A percentile compares a stretch with the other conserved stretches of the same genome.
Evolutionary conservation across 2,329 filamentous ascomycete genomes (phyloP).

Genomic region (Raffaelea ambrosiae): DNA sequence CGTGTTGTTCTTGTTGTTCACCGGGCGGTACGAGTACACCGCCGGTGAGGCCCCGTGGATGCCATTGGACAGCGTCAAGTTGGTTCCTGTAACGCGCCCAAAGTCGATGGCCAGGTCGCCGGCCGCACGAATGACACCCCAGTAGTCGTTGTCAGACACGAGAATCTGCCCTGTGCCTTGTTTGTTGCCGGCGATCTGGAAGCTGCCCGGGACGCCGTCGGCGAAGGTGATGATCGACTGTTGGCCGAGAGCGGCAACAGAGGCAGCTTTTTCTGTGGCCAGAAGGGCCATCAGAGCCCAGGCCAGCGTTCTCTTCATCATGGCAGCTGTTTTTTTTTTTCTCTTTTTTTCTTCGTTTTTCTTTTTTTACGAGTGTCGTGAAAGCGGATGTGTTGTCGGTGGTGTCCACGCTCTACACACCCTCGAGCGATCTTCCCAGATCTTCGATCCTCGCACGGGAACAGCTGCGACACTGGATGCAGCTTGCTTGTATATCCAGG

Average conservation of each 20-base stretch:
- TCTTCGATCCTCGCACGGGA: no score
- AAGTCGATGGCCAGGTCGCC: constrained; percentile 61
- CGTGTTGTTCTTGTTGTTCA: constrained; percentile 38
- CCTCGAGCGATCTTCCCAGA: no score
- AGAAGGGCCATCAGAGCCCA: no score
- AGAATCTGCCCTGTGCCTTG: constrained; percentile 36
- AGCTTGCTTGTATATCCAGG: no score
- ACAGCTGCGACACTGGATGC: no score
- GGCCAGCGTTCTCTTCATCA: no score
- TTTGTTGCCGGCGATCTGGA: constrained; percentile 27
- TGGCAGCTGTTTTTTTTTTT: no score
- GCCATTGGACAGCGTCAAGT: constrained; percentile 50
- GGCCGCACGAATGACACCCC: constrained; percentile 59
- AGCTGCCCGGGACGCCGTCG: constrained; percentile 14
- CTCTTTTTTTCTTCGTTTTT: no score
- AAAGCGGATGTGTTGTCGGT: no score
- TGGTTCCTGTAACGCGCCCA: constrained; percentile 59
- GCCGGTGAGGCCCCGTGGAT: constrained; percentile 25
- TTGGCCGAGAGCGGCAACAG: constrained; percentile 30
- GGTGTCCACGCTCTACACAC: no score
- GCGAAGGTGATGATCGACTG: constrained; percentile 36
- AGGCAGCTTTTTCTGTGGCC: no score
- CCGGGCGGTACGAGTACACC: constrained; percentile 32
- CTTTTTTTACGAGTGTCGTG: no score
- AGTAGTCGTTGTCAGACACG: constrained; percentile 52